Conservation (phyloP, 2,329 filamentous ascomycete species). For the Beauveria pseudobassiana region DNA sequence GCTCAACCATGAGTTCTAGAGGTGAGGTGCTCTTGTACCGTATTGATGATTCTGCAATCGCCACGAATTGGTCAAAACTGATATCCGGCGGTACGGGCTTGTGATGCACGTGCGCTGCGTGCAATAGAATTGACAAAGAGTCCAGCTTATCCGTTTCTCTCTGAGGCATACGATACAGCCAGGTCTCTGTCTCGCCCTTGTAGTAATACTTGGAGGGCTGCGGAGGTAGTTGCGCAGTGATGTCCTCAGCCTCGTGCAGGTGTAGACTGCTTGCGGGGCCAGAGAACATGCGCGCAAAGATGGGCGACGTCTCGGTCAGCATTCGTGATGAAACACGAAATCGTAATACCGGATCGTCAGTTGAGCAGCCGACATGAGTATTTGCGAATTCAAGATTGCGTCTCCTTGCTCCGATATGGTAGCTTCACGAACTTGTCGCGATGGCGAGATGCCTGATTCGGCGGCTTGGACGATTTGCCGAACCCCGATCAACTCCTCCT, state of each 20-base stretch:
- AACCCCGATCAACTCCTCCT: constrained; percentile 32
- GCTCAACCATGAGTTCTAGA: constrained; percentile 41
- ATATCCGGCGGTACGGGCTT: constrained; percentile 38
- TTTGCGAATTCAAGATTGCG: constrained; percentile 45
- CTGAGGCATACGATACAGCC: constrained; percentile 46
- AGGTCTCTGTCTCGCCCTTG: constrained; percentile 36
- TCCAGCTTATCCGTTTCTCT: constrained; percentile 34
- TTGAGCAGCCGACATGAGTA: constrained; percentile 22
- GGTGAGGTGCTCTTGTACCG: constrained; percentile 45
- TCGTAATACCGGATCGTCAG: constrained; percentile 32
- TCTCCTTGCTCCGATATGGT: constrained; percentile 39
- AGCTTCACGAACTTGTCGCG: constrained; percentile 33
- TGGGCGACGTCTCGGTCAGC: constrained; percentile 42
- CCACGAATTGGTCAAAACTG: constrained; percentile 41
- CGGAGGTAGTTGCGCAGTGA: constrained; percentile 27
- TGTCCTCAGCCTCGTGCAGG: constrained; percentile 30
- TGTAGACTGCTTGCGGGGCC: constrained; percentile 22
- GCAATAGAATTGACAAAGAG: constrained; percentile 38
- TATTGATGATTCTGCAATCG: constrained; percentile 42
- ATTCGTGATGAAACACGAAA: constrained; percentile 46
- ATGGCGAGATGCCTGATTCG: constrained; percentile 33
- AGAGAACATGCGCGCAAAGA: constrained; percentile 42
- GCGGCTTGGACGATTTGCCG: constrained; percentile 32
- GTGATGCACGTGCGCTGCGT: constrained; percentile 45
- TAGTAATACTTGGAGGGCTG: constrained; percentile 30